Evolutionary conservation across 2,329 filamentous ascomycete genomes (phyloP).

Genomic region (Balansia obtecta): DNA sequence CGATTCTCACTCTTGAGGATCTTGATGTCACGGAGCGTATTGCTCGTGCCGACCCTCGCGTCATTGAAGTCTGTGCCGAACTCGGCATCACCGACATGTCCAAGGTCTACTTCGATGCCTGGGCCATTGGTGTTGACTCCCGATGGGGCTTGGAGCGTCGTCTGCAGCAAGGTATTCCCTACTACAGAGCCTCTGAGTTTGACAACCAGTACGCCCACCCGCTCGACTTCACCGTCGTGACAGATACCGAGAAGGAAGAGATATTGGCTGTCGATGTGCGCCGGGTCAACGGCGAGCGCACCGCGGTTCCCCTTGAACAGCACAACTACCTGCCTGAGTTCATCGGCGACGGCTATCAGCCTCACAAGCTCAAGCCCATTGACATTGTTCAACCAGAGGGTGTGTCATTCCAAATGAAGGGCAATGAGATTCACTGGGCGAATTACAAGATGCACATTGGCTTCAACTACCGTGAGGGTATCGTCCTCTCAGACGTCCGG

Average conservation of each 20-base stretch:
- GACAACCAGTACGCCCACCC: slow-evolving; percentile 53
- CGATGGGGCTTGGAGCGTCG: slow-evolving; percentile 60
- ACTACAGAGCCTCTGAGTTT: slow-evolving; percentile 60
- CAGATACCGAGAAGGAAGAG: slow-evolving; percentile 35
- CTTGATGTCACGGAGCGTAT: slow-evolving; percentile 61
- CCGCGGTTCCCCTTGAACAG: slow-evolving; percentile 28
- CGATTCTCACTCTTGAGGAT: slow-evolving; percentile 64
- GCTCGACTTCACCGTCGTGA: slow-evolving; percentile 33
- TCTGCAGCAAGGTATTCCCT: slow-evolving; percentile 71
- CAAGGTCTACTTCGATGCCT: slow-evolving; percentile 74
- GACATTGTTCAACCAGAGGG: slow-evolving; percentile 28
- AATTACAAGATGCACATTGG: slow-evolving; percentile 61
- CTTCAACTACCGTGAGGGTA: slow-evolving; percentile 60
- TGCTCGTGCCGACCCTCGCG: slow-evolving; percentile 54
- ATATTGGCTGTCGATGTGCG: slow-evolving; percentile 31
- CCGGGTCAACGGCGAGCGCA: slow-evolving; percentile 31
- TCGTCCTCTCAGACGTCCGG: slow-evolving; percentile 55
- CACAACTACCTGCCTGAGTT: slow-evolving; percentile 26
- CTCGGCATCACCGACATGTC: slow-evolving; percentile 71
- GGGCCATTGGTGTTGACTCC: slow-evolving; percentile 75
- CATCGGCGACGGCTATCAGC: slow-evolving; percentile 21
- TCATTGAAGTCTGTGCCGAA: slow-evolving; percentile 65
- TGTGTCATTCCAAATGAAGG: slow-evolving; percentile 32
- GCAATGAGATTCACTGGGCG: slow-evolving; percentile 42
- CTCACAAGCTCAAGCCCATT: slow-evolving; percentile 24